Conservation (phyloP, 1,284 basidiomycete species). For the Heterobasidion annosum region DNA sequence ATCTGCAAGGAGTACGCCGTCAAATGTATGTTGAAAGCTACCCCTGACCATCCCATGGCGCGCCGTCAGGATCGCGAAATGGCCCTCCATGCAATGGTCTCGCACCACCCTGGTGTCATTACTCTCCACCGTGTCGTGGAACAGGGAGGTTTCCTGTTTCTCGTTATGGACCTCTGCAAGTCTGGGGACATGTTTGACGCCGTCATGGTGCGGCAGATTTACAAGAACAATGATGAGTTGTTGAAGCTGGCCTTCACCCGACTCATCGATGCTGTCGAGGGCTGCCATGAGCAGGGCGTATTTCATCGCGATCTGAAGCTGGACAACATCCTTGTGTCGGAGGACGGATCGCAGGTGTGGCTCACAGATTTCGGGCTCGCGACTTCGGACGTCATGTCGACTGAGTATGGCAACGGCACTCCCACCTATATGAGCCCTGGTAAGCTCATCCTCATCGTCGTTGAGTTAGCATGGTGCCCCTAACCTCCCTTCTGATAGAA, state of each 20-base stretch:
- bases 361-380: constrained; percentile 67
- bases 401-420: constrained; percentile 41
- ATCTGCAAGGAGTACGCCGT: constrained; percentile 31
- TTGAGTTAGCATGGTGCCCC: background rate
- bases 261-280: constrained; percentile 54
- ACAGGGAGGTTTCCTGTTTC: constrained; percentile 40
- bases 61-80: constrained; percentile 14
- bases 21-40: constrained; percentile 50
- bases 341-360: constrained; percentile 36
- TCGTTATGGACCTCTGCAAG: constrained; percentile 55
- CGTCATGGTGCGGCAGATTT: constrained; percentile 41
- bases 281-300: constrained; percentile 51
- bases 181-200: constrained; percentile 59
- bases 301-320: constrained; percentile 71
- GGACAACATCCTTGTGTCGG: constrained; percentile 59
- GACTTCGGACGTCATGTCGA: constrained; percentile 36
- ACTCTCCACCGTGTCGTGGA: constrained; percentile 50
- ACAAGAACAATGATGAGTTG: constrained; percentile 39
- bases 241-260: constrained; percentile 47
- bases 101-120: constrained; percentile 49
- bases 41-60: constrained; percentile 16
- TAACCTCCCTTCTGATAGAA: constrained; percentile 13
- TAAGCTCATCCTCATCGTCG: constrained; percentile 15
- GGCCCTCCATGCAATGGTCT: constrained; percentile 43
- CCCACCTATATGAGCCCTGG: constrained; percentile 60